Conservation (phyloP, 2,329 filamentous ascomycete species). For the Xylariaceae sp. region DNA sequence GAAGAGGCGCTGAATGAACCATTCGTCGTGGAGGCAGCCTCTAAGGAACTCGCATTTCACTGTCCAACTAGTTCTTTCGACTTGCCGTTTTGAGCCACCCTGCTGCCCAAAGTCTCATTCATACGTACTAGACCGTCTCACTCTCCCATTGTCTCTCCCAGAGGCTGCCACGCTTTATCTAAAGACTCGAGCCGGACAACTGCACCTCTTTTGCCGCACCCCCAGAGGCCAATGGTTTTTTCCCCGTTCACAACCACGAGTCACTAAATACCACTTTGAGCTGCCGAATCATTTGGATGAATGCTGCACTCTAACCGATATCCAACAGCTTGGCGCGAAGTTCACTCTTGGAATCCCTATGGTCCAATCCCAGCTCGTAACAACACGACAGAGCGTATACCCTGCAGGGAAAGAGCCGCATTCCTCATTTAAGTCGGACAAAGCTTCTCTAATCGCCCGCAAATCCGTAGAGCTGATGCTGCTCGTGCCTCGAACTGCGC, state of each 20-base stretch:
- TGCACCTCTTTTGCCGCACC: constrained; percentile 8
- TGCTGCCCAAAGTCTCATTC: constrained; percentile 11
- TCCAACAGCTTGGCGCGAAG: constrained; percentile 4
- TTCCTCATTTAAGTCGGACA: constrained; percentile 37
- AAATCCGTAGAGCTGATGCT: constrained; percentile 29
- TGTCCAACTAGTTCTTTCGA: not conserved
- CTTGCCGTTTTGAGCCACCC: constrained; percentile 19
- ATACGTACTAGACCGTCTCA: constrained; percentile 12
- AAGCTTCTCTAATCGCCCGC: constrained; percentile 25
- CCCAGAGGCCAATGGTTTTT: constrained; percentile 10
- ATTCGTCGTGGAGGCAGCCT: not conserved
- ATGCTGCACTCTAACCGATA: not conserved
- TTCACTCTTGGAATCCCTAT: constrained; percentile 24
- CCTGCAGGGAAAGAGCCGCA: constrained; percentile 37
- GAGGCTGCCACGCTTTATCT: constrained; percentile 1
- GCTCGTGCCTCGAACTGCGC: constrained; percentile 29
- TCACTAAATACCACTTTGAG: not conserved
- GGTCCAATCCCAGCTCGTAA: constrained; percentile 21
- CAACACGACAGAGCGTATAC: constrained; percentile 25
- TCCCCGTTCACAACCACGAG: constrained; percentile 3
- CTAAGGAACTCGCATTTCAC: constrained; percentile 16
- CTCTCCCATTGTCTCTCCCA: constrained; percentile 18
- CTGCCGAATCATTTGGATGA: constrained; percentile 1
- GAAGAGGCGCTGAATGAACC: too few species aligned
- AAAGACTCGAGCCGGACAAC: constrained; percentile 1